Percentiles rank a stretch among this genome's conserved stretches.
phyloP scores from a whole-genome alignment of 257 asterid genomes.

The Nicotiana attenuata region DNA sequence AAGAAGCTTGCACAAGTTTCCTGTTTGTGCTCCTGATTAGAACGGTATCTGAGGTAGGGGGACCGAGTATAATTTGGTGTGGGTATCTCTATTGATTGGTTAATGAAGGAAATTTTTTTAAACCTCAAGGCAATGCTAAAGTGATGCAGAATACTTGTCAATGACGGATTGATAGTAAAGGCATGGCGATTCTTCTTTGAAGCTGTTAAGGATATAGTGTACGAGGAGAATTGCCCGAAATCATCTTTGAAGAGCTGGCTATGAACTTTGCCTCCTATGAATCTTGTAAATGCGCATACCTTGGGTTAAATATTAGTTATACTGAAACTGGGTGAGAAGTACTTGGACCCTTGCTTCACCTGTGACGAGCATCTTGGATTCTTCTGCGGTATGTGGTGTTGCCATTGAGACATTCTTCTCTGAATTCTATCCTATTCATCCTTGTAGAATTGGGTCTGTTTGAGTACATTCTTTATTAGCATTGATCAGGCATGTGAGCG shows the following conservation, averaged over 20 bases:
- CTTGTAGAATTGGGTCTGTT: constrained; percentile 4
- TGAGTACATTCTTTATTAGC: constrained; percentile 3
- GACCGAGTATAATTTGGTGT: constrained; percentile 15
- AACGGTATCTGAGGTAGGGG: constrained; percentile 3
- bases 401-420: background rate
- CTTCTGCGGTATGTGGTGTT: constrained; percentile 3
- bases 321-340: background rate
- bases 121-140: background rate
- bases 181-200: background rate
- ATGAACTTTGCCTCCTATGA: background rate
- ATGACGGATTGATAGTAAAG: background rate
- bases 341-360: constrained; percentile 5
- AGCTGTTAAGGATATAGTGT: background rate
- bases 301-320: constrained; percentile 4
- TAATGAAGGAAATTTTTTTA: constrained; percentile 7
- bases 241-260: background rate
- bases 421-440: background rate
- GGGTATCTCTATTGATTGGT: constrained; percentile 18
- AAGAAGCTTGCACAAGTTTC: constrained; percentile 14
- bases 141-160: constrained; percentile 8
- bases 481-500: constrained; percentile 1
- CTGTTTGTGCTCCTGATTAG: background rate
- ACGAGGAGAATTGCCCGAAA: background rate
- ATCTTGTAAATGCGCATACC: background rate
- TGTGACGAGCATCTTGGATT: background rate